Percentiles rank a stretch among this genome's conserved stretches.
Evolutionary conservation across 2,329 filamentous ascomycete species (phyloP).

Genomic region (Orbilia ellipsospora): DNA sequence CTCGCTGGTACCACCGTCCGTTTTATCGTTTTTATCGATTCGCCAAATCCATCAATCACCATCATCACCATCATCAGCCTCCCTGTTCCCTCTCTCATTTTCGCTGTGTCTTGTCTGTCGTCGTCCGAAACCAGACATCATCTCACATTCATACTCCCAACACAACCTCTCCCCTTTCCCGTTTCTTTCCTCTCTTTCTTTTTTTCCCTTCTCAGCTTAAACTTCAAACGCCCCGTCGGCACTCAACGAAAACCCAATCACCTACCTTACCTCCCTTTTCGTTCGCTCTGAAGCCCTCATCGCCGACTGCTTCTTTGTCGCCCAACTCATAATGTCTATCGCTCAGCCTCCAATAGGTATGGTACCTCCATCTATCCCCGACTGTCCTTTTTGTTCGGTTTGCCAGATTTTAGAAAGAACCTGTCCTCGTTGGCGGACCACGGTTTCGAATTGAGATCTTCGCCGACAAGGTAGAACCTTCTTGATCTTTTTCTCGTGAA

Average conservation of each 20-base stretch:
- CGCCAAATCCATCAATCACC: background rate
- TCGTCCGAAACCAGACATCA: no score
- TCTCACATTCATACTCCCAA: background rate
- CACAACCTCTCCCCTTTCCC: conserved; percentile 7
- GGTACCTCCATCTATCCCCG: conserved; percentile 4
- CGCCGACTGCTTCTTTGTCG: conserved; percentile 16
- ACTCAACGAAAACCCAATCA: no score
- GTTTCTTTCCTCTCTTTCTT: conserved; percentile 4
- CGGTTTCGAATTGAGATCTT: conserved; percentile 39
- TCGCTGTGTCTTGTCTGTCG: background rate
- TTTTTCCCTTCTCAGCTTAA: background rate
- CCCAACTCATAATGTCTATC: conserved; percentile 41
- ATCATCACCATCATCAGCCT: background rate
- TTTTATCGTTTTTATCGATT: background rate
- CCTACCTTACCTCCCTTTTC: background rate
- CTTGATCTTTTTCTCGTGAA: background rate
- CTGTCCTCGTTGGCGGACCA: background rate
- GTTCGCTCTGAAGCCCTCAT: background rate
- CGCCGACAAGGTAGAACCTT: conserved; percentile 9
- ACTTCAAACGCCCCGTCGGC: no score
- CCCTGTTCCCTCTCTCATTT: background rate
- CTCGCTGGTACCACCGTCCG: background rate
- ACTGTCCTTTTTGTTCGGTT: conserved; percentile 1
- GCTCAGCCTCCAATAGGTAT: conserved; percentile 54
- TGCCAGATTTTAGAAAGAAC: background rate